Percentiles rank a stretch among this genome's conserved stretches.
These are phyloP conservation scores for Scortechinia acanthostroma DNA, from an alignment of 2,329 filamentous ascomycete species.

Conservation along the genomic window DNA sequence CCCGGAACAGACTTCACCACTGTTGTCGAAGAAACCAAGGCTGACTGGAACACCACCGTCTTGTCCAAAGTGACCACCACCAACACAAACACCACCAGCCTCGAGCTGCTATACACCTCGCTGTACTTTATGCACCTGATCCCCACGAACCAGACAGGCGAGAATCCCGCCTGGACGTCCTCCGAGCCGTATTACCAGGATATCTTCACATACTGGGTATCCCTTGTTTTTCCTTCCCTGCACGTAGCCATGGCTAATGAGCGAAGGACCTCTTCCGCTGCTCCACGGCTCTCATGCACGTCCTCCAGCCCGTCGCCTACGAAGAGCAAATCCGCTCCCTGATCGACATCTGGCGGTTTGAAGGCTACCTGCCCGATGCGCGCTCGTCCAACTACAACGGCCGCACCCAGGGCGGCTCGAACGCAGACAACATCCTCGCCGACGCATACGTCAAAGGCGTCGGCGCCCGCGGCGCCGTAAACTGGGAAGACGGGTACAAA, in stretches of 20 bases:
- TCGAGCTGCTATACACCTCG: conserved; percentile 58
- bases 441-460: conserved; percentile 68
- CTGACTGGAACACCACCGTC: conserved; percentile 53
- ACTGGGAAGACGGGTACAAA: conserved; percentile 56
- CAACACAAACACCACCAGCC: conserved; percentile 42
- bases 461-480: conserved; percentile 49
- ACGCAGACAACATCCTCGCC: conserved; percentile 66
- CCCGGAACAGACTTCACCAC: conserved; percentile 27
- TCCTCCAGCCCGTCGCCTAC: conserved; percentile 54
- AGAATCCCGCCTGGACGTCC: conserved; percentile 61
- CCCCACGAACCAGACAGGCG: conserved; percentile 64
- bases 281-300: conserved; percentile 55
- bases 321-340: conserved; percentile 61
- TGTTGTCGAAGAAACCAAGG: conserved; percentile 35
- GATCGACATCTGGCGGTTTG: conserved; percentile 61
- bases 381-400: conserved; percentile 66
- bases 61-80: conserved; percentile 57
- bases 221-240: conserved; percentile 7
- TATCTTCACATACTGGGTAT: conserved; percentile 62
- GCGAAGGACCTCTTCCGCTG: conserved; percentile 42
- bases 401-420: conserved; percentile 62
- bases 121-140: conserved; percentile 66
- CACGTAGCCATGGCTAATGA: neutral
- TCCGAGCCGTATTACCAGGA: conserved; percentile 66
- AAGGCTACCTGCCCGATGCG: conserved; percentile 58